Base-by-base conservation (phyloP, 495 filamentous ascomycete genomes). In the Letharia columbiana region DNA sequence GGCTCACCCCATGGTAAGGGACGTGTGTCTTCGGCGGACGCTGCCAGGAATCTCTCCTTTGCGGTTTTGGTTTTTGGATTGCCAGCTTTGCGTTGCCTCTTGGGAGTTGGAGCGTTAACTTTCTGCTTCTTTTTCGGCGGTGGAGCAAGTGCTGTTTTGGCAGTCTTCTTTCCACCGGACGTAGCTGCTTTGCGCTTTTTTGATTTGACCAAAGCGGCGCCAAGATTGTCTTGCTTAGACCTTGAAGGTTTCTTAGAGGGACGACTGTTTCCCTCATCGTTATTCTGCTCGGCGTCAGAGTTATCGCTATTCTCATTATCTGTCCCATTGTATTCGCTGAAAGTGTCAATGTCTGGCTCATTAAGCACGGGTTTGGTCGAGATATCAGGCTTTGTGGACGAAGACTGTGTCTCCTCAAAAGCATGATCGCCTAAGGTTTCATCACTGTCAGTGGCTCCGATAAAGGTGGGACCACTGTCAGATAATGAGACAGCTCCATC, bases 1-100 rank as follows among this genome's bases (percentile, higher is more conserved):
- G 87, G 86, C 5, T 73, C 18, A 7, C 80, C 81, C 60, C 68
- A 58, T 4, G 81, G 75, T 8, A n/a, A 35, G 5, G 67, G 40
- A 75, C 74, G 50, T 12, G 28, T 39, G n/a, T 61, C 62, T 10
- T 8, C 23, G 6, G 28, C 20, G 31, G 10, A 42, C 13, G 18
- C 35, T 41, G 35, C 35, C 0, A 40, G 8, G 13, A 40, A n/a
- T 23, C 40, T 41, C 50, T 33, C 11, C 33, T 54, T 52, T 23
- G 49, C 49, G 0, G 49, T 52, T 8, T 52, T 52, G 23, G 49
- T 0, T 52, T 28, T 52, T 52, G n/a, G 0, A 52, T 52, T 52
- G n/a, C 49, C n/a, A 12, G n/a, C 10, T 11, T 52, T 23, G 49
- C 49, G 17, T 23, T 62, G 44, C 13, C 23, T 33, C 23, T n/a